A percentile compares a stretch with the other conserved stretches of the same genome.
Evolutionary conservation across 78 protist genomes (phyloP).

Genomic region (Corallochytrium limacisporum): DNA sequence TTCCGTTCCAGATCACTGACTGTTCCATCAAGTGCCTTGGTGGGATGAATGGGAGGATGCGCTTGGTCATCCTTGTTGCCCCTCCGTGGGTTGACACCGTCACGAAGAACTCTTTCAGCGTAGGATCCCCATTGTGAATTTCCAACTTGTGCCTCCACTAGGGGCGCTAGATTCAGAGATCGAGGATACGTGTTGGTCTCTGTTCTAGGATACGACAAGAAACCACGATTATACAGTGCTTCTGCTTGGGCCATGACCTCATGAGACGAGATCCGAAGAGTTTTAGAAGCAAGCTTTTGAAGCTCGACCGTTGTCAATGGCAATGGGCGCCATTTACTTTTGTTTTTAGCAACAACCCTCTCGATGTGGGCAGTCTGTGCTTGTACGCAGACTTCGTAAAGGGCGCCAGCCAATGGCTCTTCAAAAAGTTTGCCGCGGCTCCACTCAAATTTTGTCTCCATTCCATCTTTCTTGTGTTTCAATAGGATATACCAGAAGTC

Average conservation of each 20-base stretch:
- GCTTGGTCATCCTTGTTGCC: slow-evolving; percentile 82
- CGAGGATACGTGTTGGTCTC: too few relatives aligned
- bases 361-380: too few relatives aligned
- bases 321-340: slow-evolving; percentile 70
- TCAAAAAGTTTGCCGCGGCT: too few relatives aligned
- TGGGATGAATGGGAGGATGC: slow-evolving; percentile 98
- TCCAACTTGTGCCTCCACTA: too few relatives aligned
- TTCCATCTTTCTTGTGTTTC: neutral
- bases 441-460: too few relatives aligned
- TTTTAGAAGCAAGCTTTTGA: slow-evolving; percentile 55
- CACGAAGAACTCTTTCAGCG: too few relatives aligned
- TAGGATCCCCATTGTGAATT: too few relatives aligned
- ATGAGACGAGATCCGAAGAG: slow-evolving; percentile 49
- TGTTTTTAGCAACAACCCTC: too few relatives aligned
- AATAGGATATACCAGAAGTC: slow-evolving; percentile 49
- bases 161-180: too few relatives aligned
- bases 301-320: slow-evolving; percentile 85
- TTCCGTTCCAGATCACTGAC: neutral
- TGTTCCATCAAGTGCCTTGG: slow-evolving; percentile 5
- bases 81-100: slow-evolving; percentile 38
- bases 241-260: slow-evolving; percentile 43
- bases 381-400: too few relatives aligned
- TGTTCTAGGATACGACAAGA: slow-evolving; percentile 89
- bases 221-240: slow-evolving; percentile 63
- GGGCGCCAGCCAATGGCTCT: too few relatives aligned